These are phyloP conservation scores for Tricholoma furcatifolium DNA, from an alignment of 768 basidiomycete genomes.

Conservation along the genomic window DNA sequence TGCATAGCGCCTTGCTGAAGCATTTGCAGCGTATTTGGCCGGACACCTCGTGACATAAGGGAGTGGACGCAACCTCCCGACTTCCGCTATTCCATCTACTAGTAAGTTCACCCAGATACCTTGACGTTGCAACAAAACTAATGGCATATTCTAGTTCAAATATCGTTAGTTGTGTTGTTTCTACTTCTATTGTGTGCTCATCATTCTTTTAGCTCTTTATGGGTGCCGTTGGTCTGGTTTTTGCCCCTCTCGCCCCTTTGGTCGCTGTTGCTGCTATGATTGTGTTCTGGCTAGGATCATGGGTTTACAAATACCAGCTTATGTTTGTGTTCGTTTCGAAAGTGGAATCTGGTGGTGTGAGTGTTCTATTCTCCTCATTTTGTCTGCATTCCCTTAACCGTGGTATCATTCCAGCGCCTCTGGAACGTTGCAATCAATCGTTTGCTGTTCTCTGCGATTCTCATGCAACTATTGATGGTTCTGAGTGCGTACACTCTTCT, in stretches of 20 bases:
- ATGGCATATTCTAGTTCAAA: slow-evolving; percentile 43
- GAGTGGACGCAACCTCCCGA: slow-evolving; percentile 89
- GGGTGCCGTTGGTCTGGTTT: slow-evolving; percentile 91
- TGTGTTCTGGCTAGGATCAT: slow-evolving; percentile 85
- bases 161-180: slow-evolving; percentile 38
- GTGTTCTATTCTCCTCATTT: slow-evolving; percentile 26
- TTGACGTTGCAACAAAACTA: slow-evolving; percentile 8
- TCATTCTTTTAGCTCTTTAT: slow-evolving; percentile 63
- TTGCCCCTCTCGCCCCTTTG: slow-evolving; percentile 91
- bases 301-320: slow-evolving; percentile 94
- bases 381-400: slow-evolving; percentile 4
- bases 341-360: slow-evolving; percentile 90
- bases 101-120: slow-evolving; percentile 44
- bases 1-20: background rate
- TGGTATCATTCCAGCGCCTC: slow-evolving; percentile 53
- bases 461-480: slow-evolving; percentile 88
- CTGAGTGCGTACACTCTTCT: slow-evolving; percentile 61
- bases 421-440: slow-evolving; percentile 97
- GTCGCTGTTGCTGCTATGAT: slow-evolving; percentile 79
- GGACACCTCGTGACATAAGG: slow-evolving; percentile 86
- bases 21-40: slow-evolving; percentile 64
- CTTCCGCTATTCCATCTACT: slow-evolving; percentile 87
- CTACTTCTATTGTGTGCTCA: background rate
- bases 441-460: slow-evolving; percentile 67
- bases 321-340: slow-evolving; percentile 92